Evolutionary conservation across 371 early-diverging fungal genomes (phyloP).

Genomic region (Circinella minor): DNA sequence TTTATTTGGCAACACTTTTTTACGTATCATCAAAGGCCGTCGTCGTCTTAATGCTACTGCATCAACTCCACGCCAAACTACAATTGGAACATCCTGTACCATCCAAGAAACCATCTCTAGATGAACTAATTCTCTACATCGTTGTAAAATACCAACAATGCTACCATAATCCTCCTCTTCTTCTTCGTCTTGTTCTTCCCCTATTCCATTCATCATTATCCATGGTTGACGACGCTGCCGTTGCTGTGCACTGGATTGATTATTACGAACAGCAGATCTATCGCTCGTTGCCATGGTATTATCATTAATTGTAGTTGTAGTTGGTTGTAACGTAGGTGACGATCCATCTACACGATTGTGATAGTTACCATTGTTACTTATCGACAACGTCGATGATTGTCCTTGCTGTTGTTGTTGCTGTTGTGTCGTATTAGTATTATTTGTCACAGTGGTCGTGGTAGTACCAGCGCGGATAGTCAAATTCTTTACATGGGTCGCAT

Average conservation of each 20-base stretch:
- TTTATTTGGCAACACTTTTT: conserved; percentile 3
- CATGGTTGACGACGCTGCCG: background rate
- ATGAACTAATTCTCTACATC: conserved; percentile 23
- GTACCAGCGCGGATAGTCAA: conserved; percentile 17
- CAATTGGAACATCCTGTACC: conserved; percentile 26
- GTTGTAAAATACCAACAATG: conserved; percentile 24
- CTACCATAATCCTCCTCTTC: conserved; percentile 17
- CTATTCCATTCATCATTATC: background rate
- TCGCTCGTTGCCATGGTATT: too few species aligned
- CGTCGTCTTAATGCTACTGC: conserved; percentile 20
- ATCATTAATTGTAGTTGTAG: too few species aligned
- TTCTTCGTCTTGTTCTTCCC: background rate
- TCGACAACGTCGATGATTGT: background rate
- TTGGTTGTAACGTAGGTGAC: too few species aligned
- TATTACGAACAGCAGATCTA: too few species aligned
- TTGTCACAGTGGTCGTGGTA: background rate
- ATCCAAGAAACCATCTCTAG: conserved; percentile 35
- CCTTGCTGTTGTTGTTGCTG: conserved; percentile 1
- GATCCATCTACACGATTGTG: too few species aligned
- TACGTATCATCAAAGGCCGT: background rate
- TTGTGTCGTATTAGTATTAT: background rate
- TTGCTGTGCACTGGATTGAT: background rate
- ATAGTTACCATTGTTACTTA: too few species aligned
- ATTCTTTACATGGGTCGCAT: conserved; percentile 28
- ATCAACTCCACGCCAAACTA: conserved; percentile 30